These are phyloP conservation scores for Euptelea pleiosperma DNA, from an alignment of 164 flowering plant genomes.

Conservation along the genomic window DNA sequence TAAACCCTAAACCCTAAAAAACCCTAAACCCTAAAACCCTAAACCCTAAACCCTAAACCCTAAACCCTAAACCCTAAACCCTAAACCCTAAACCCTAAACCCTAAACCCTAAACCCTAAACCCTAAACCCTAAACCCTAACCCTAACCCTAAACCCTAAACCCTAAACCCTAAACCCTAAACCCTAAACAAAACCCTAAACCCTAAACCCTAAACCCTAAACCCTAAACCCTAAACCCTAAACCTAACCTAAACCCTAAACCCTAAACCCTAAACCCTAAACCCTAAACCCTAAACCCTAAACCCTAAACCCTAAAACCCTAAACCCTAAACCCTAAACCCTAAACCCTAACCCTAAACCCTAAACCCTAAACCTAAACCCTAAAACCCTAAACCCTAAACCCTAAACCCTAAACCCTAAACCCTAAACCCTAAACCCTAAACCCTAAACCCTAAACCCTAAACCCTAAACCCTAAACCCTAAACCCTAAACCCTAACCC, in stretches of 20 bases:
- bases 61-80: slow-evolving; percentile 14
- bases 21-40: slow-evolving; percentile 14
- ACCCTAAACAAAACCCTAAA: slow-evolving; percentile 8
- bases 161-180: slow-evolving; percentile 14
- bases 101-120: slow-evolving; percentile 17
- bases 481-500: slow-evolving; percentile 25
- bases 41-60: slow-evolving; percentile 19
- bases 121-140: slow-evolving; percentile 17
- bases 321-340: slow-evolving; percentile 6
- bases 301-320: slow-evolving; percentile 14
- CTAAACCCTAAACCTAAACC: slow-evolving; percentile 11
- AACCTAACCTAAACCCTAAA: not conserved
- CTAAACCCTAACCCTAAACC: slow-evolving; percentile 7
- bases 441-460: not conserved
- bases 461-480: not conserved
- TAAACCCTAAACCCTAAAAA: slow-evolving; percentile 15
- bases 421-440: not conserved
- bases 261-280: slow-evolving; percentile 10
- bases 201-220: slow-evolving; percentile 5
- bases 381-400: slow-evolving; percentile 9
- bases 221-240: not conserved
- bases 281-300: slow-evolving; percentile 14
- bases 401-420: slow-evolving; percentile 3
- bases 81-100: slow-evolving; percentile 4
- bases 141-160: slow-evolving; percentile 17